These are phyloP conservation scores for Lophiostoma macrostomum DNA, from an alignment of 495 filamentous ascomycete genomes.

Conservation along the genomic window DNA sequence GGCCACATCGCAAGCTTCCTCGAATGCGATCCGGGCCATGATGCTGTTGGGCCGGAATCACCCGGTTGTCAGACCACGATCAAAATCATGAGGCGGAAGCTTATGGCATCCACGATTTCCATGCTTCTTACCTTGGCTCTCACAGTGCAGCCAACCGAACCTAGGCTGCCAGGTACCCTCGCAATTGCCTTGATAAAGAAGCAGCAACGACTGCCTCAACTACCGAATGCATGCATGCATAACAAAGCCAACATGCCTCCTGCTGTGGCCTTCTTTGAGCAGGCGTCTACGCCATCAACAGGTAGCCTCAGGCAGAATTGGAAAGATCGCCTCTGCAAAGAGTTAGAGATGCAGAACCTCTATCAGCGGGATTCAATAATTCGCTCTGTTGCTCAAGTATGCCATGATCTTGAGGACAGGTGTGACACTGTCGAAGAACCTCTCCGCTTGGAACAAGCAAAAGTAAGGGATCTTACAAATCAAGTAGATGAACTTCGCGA, in stretches of 20 bases:
- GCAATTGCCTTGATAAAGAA: constrained; percentile 15
- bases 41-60: background rate
- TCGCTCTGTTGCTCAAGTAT: constrained; percentile 50
- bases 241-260: background rate
- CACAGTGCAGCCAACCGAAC: constrained; percentile 17
- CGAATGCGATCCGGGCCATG: background rate
- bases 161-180: constrained; percentile 14
- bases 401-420: constrained; percentile 55
- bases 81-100: constrained; percentile 4
- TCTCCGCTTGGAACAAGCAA: constrained; percentile 46
- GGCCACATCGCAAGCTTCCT: constrained; percentile 8
- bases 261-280: constrained; percentile 20
- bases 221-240: background rate
- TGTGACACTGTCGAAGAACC: constrained; percentile 53
- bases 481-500: constrained; percentile 22
- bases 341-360: constrained; percentile 41
- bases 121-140: constrained; percentile 36
- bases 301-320: constrained; percentile 10
- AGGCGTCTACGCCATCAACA: constrained; percentile 21
- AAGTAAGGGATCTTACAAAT: constrained; percentile 39
- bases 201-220: constrained; percentile 3
- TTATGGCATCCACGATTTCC: constrained; percentile 16
- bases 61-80: background rate
- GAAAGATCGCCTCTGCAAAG: constrained; percentile 21
- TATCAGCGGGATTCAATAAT: constrained; percentile 46